Conservation (phyloP, 1,139 yeast species). For the Arxiozyma slooffiae region DNA sequence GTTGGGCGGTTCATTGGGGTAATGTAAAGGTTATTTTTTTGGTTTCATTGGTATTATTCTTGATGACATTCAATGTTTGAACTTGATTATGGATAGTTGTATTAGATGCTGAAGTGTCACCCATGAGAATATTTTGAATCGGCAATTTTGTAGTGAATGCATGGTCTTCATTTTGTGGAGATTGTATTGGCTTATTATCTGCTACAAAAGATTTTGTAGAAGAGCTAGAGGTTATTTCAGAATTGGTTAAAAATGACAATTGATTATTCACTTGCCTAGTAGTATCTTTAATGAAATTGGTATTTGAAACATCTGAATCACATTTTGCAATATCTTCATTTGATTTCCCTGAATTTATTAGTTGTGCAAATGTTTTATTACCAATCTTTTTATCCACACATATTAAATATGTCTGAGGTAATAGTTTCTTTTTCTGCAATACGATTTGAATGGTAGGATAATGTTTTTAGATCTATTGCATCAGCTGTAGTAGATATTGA, state of each 20-base stretch:
- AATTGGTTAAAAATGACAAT: background rate
- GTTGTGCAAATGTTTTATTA: constrained; percentile 15
- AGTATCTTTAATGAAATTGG: background rate
- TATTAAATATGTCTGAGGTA: constrained; percentile 47
- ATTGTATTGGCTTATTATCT: background rate
- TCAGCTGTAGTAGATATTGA: constrained; percentile 42
- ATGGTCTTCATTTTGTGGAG: background rate
- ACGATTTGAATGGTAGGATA: constrained; percentile 39
- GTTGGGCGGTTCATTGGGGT: background rate
- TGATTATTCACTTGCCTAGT: background rate
- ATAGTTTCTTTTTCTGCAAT: constrained; percentile 38
- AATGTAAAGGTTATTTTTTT: too few species aligned
- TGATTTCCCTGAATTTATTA: constrained; percentile 33
- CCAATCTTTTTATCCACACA: constrained; percentile 44
- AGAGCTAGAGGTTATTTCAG: background rate
- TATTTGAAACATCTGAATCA: background rate
- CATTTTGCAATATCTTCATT: constrained; percentile 16
- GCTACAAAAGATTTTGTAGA: background rate
- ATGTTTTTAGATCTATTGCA: constrained; percentile 49
- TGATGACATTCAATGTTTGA: background rate
- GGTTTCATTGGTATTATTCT: background rate
- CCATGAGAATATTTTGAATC: background rate
- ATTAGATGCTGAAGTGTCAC: background rate
- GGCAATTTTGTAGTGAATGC: too few species aligned
- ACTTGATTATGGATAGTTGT: background rate